Base-by-base conservation (phyloP, 106 monocot genomes). In the Ottelia alismoides region DNA sequence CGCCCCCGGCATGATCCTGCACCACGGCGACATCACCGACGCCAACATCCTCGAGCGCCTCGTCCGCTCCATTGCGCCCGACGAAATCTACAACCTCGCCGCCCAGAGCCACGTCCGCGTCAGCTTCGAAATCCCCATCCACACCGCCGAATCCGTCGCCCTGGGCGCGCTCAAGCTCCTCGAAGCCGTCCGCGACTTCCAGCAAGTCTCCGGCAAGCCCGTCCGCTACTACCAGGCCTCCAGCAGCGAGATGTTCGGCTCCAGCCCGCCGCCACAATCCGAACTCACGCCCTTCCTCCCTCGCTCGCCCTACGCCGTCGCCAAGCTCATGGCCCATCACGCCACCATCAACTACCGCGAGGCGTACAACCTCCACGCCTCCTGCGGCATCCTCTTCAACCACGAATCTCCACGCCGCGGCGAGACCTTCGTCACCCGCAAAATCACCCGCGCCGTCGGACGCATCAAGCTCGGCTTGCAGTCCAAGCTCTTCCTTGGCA, bases 311-410 rank as follows among this genome's bases (percentile, higher is more conserved):
- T 90, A 90, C 58, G 88, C 88, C 28, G 88, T 76, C 5, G 83
- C 88, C 65, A 89, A 89, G 65, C 80, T 79, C 49, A 83, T 83
- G 3, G 88, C 83, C 5, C 85, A 85, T 61, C 77, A 80, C 80
- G 83, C 83, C 70, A 89, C 89, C 14, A 80, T 90, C 52, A 90
- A 90, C 68, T 90, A 90, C 65, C 76, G 89, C 20, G 89, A 90
- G 62, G 89, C 89, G 25, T 90, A 90, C 45, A 75, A 74, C 45
- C 64, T 90, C 43, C 84, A 77, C 49, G 84, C 88, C 22, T 89
- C 83, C 71, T 83, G 83, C 47, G 88, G 88, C 11, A n/a, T n/a
- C n/a, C n/a, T n/a, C n/a, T n/a, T n/a, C n/a, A n/a, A n/a, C n/a
- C n/a, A n/a, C n/a, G n/a, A 80, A 58, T 75, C 75, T 25, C 88